These are phyloP conservation scores for Nicotiana rustica DNA, from an alignment of 305 asterid species.

Conservation along the genomic window DNA sequence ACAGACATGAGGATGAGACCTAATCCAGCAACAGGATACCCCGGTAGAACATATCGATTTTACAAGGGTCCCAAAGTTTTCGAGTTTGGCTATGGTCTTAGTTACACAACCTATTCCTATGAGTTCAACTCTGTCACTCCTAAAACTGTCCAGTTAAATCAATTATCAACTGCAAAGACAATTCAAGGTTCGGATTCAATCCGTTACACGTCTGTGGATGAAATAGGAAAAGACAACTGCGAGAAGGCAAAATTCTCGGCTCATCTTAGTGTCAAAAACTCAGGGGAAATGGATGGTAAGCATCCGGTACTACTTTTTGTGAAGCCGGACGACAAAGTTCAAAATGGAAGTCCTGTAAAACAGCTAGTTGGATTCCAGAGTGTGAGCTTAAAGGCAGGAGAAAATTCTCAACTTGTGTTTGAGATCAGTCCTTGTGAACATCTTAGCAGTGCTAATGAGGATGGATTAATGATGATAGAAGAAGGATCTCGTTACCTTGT, in stretches of 20 bases:
- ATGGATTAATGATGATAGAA: slow-evolving; percentile 75
- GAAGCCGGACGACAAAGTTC: slow-evolving; percentile 38
- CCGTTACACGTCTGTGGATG: slow-evolving; percentile 46
- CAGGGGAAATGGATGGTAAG: slow-evolving; percentile 57
- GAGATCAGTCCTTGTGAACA: slow-evolving; percentile 77
- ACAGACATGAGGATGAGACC: slow-evolving; percentile 87
- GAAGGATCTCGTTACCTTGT: slow-evolving; percentile 55
- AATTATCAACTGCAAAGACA: neutral
- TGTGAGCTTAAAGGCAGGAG: slow-evolving; percentile 54
- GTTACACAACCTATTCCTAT: slow-evolving; percentile 67
- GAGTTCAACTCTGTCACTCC: slow-evolving; percentile 49
- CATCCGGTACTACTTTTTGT: slow-evolving; percentile 65
- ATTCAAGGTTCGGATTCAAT: slow-evolving; percentile 14
- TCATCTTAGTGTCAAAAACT: slow-evolving; percentile 52
- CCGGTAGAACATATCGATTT: slow-evolving; percentile 82
- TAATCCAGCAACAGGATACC: slow-evolving; percentile 66
- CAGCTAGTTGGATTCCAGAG: slow-evolving; percentile 74
- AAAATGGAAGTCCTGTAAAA: slow-evolving; percentile 54
- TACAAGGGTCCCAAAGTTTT: slow-evolving; percentile 68
- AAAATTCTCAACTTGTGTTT: slow-evolving; percentile 54
- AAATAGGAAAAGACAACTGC: slow-evolving; percentile 50
- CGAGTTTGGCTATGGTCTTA: slow-evolving; percentile 77
- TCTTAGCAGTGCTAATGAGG: slow-evolving; percentile 64
- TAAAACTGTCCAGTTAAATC: slow-evolving; percentile 43
- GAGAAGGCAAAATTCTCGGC: slow-evolving; percentile 50